Conservation (phyloP, 2,329 filamentous ascomycete genomes). For the Clonostachys chloroleuca region DNA sequence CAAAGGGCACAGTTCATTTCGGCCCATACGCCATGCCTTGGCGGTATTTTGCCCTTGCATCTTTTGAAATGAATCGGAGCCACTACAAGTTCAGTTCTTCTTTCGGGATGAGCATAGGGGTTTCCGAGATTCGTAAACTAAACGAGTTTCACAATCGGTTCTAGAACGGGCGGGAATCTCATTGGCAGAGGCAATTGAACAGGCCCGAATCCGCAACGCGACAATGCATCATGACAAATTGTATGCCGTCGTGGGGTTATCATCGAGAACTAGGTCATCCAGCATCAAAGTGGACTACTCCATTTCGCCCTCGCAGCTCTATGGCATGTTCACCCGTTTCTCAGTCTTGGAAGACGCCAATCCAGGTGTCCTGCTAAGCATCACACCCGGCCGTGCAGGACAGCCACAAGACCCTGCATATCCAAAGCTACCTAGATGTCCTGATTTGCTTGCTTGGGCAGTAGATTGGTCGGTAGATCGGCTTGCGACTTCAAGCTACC, state of each 20-base stretch:
- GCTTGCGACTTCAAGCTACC: not conserved
- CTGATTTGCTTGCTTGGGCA: too few relatives aligned
- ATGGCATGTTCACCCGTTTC: not conserved
- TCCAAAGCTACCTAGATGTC: too few relatives aligned
- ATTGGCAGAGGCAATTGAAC: too few relatives aligned
- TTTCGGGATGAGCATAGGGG: too few relatives aligned
- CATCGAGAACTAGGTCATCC: not conserved
- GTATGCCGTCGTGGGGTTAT: not conserved
- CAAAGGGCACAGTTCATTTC: not conserved
- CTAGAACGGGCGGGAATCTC: too few relatives aligned
- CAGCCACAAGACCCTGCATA: too few relatives aligned
- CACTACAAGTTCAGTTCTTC: too few relatives aligned
- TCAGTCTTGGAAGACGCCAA: not conserved
- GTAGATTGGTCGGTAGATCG: not conserved
- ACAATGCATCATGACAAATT: not conserved
- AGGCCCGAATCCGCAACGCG: not conserved
- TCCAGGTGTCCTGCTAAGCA: not conserved
- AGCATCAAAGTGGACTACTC: not conserved
- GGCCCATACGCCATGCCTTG: not conserved
- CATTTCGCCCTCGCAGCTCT: not conserved
- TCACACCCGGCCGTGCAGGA: not conserved
- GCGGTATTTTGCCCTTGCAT: not conserved
- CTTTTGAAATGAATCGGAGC: too few relatives aligned
- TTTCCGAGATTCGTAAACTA: too few relatives aligned
- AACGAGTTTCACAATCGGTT: too few relatives aligned